Conservation (phyloP, 257 asterid species). For the Solanum appendiculatum region DNA sequence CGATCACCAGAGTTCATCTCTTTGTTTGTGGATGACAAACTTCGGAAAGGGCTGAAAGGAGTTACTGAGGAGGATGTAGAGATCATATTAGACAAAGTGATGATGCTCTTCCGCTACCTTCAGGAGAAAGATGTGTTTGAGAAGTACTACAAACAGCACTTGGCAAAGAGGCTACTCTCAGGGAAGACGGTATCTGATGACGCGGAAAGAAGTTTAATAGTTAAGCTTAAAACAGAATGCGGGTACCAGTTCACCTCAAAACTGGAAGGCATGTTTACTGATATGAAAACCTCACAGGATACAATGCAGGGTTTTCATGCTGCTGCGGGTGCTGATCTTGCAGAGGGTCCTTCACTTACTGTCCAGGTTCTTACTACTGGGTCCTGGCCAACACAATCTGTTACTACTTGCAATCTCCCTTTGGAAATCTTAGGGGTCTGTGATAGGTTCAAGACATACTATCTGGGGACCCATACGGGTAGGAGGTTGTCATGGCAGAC, state of each 20-base stretch:
- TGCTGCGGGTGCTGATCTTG: conserved; percentile 15
- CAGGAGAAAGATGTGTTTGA: conserved; percentile 29
- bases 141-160: conserved; percentile 27
- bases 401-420: conserved; percentile 19
- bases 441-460: conserved; percentile 16
- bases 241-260: conserved; percentile 29
- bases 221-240: conserved; percentile 27
- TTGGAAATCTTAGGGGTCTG: conserved; percentile 15
- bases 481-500: conserved; percentile 27
- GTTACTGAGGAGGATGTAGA: conserved; percentile 25
- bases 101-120: conserved; percentile 28
- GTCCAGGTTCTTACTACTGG: conserved; percentile 27
- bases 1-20: conserved; percentile 24
- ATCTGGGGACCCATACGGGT: conserved; percentile 24
- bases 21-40: conserved; percentile 24
- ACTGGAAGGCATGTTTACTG: conserved; percentile 27
- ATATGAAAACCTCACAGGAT: conserved; percentile 28
- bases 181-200: conserved; percentile 23
- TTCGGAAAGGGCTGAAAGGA: conserved; percentile 25
- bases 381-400: conserved; percentile 25
- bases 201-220: conserved; percentile 20
- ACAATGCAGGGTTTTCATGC: conserved; percentile 21
- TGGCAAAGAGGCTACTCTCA: conserved; percentile 26
- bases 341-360: conserved; percentile 15
- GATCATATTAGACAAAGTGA: conserved; percentile 19